phyloP scores from a whole-genome alignment of 306 rosid genomes.

The Malus domestica region ASM211411v1 NC_041805.1:5100501-5101000 shows the following conservation, averaged over 20 bases:
- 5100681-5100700: no score
- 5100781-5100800: slow-evolving; percentile 70
- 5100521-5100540: no score
- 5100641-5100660: slow-evolving; percentile 27
- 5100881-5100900: not conserved
- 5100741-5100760: slow-evolving; percentile 62
- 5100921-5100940: not conserved
- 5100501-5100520: no score
- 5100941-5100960: slow-evolving; percentile 45
- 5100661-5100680: not conserved
- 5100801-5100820: slow-evolving; percentile 86
- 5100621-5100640: slow-evolving; percentile 75
- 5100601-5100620: slow-evolving; percentile 97
- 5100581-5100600: slow-evolving; percentile 69
- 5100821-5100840: slow-evolving; percentile 18
- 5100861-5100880: not conserved
- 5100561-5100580: no score
- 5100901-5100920: not conserved
- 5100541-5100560: no score
- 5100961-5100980: slow-evolving; percentile 58
- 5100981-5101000: slow-evolving; percentile 71
- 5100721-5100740: not conserved
- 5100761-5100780: slow-evolving; percentile 69
- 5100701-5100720: not conserved
- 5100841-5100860: not conserved